A percentile compares a stretch with the other conserved stretches of the same genome.
These are phyloP conservation scores for Citrus maxima DNA, from an alignment of 345 rosid species.

Conservation along the genomic window DNA sequence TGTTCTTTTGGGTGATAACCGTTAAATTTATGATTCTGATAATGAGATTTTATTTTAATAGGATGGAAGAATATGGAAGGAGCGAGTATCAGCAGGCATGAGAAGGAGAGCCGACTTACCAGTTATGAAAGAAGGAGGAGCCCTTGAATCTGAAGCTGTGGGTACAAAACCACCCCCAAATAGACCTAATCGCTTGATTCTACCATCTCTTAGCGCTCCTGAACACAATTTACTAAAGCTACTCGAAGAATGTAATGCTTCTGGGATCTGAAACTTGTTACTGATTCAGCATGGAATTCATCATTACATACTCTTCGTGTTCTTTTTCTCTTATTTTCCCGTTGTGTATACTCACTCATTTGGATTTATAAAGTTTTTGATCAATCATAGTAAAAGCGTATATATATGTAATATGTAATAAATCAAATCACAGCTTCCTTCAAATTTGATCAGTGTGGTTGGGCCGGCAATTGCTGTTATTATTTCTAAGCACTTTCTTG, in stretches of 20 bases:
- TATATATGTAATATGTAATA: neutral
- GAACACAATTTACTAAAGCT: constrained; percentile 79
- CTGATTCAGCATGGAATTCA: neutral
- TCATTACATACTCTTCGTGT: neutral
- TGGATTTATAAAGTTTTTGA: constrained; percentile 3
- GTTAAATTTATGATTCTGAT: constrained; percentile 4
- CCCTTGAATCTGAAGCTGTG: constrained; percentile 45
- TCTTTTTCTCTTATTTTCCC: neutral
- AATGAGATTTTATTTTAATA: constrained; percentile 19
- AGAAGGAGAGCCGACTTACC: constrained; percentile 65
- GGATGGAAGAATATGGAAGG: constrained; percentile 98
- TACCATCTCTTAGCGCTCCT: constrained; percentile 90
- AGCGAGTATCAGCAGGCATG: constrained; percentile 64
- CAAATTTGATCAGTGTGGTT: neutral
- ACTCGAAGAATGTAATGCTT: constrained; percentile 76
- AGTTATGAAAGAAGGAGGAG: constrained; percentile 44
- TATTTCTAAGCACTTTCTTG: too few relatives aligned
- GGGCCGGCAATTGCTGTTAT: neutral
- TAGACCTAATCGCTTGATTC: constrained; percentile 17
- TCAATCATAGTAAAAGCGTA: neutral
- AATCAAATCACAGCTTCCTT: constrained; percentile 5
- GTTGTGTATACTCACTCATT: neutral
- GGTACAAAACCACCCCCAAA: constrained; percentile 28
- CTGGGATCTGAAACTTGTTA: constrained; percentile 38
- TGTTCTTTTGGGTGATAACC: neutral